Conservation (phyloP, 2,329 filamentous ascomycete species). For the Leptosphaerulina australis region DNA sequence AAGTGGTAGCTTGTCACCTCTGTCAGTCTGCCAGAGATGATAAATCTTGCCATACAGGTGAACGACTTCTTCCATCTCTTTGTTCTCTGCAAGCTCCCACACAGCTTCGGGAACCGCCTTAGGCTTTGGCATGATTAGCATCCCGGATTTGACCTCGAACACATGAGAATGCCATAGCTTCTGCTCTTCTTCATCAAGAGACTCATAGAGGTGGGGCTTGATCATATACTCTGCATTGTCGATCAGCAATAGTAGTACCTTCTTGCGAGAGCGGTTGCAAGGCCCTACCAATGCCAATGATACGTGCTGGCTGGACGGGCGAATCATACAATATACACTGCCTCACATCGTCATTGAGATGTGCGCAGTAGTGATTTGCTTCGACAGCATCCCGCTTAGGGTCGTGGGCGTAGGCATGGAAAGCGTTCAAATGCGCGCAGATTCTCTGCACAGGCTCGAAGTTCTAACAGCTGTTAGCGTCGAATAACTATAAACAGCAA, state of each 20-base stretch:
- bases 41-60: slow-evolving; percentile 82
- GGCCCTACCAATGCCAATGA: slow-evolving; percentile 69
- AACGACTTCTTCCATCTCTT: slow-evolving; percentile 79
- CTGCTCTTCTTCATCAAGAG: slow-evolving; percentile 69
- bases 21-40: slow-evolving; percentile 85
- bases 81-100: slow-evolving; percentile 79
- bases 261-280: neutral
- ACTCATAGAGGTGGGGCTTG: slow-evolving; percentile 69
- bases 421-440: slow-evolving; percentile 85
- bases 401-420: slow-evolving; percentile 80
- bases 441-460: slow-evolving; percentile 75
- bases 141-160: slow-evolving; percentile 77
- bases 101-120: slow-evolving; percentile 59
- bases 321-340: slow-evolving; percentile 88
- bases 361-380: slow-evolving; percentile 83
- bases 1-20: slow-evolving; percentile 68
- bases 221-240: slow-evolving; percentile 76
- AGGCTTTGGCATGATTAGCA: slow-evolving; percentile 77
- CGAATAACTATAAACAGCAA: neutral
- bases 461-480: slow-evolving; percentile 51
- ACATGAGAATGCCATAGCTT: slow-evolving; percentile 79
- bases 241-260: neutral
- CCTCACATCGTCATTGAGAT: slow-evolving; percentile 76
- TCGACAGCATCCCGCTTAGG: slow-evolving; percentile 69
- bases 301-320: slow-evolving; percentile 66